Evolutionary conservation across 2,329 filamentous ascomycete genomes (phyloP).

Genomic region (Xylaria sp.): DNA sequence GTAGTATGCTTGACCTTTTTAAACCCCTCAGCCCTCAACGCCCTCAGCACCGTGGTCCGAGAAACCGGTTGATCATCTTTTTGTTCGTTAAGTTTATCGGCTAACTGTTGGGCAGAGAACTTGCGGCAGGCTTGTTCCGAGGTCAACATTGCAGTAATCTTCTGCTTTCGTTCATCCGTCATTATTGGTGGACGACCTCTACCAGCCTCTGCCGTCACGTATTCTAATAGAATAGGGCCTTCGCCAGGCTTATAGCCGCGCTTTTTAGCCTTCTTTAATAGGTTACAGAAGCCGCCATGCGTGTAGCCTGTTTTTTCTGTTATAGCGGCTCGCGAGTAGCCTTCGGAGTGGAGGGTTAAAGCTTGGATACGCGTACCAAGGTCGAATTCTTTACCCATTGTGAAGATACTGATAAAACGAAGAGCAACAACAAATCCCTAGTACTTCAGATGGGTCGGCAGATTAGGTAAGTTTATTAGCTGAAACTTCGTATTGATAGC

Average conservation of each 20-base stretch:
- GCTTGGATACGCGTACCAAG: conserved; percentile 10
- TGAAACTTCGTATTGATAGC: too few species aligned
- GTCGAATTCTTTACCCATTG: conserved; percentile 1
- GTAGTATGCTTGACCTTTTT: too few species aligned
- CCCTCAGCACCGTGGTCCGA: too few species aligned
- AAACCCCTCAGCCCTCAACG: too few species aligned
- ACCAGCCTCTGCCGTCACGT: background rate
- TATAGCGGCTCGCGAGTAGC: conserved; percentile 4
- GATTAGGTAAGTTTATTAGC: too few species aligned
- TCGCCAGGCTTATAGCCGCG: conserved; percentile 16
- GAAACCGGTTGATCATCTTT: background rate
- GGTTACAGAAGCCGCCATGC: background rate
- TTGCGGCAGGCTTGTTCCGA: conserved; percentile 6
- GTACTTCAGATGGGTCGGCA: background rate
- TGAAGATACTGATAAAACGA: too few species aligned
- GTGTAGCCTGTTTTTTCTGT: conserved; percentile 19
- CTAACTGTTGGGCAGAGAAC: conserved; percentile 5
- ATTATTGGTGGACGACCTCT: background rate
- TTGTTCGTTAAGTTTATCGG: conserved; percentile 10
- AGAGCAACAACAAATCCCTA: background rate
- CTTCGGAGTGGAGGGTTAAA: conserved; percentile 13
- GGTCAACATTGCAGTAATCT: background rate
- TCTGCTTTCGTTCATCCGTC: background rate
- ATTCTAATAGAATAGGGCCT: conserved; percentile 1
- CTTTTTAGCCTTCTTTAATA: conserved; percentile 8